Evolutionary conservation across 2,329 filamentous ascomycete genomes (phyloP).

Genomic region (Ophiostoma fasciatum): DNA sequence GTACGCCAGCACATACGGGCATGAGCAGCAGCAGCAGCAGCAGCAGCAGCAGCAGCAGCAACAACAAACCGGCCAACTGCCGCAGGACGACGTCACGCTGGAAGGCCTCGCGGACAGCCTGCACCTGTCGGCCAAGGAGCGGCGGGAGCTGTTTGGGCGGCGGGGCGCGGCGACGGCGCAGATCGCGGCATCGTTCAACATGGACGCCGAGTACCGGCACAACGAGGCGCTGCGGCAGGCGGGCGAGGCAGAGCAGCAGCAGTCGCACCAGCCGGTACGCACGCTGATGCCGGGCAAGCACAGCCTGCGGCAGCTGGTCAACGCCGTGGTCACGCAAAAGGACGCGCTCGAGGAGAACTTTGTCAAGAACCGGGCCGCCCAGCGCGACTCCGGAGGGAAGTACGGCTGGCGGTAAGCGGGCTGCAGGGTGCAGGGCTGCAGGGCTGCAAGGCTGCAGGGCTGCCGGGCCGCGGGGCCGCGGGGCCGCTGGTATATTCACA

Average conservation of each 20-base stretch:
- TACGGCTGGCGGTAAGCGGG: conserved; percentile 63
- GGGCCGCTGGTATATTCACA: not conserved
- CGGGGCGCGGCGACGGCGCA: conserved; percentile 32
- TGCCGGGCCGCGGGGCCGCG: not conserved
- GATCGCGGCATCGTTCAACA: conserved; percentile 77
- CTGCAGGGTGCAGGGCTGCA: not conserved
- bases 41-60: conserved; percentile 6
- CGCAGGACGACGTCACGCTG: too few species aligned
- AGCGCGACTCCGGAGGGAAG: conserved; percentile 63
- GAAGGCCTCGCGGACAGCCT: conserved; percentile 60
- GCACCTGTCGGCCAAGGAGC: conserved; percentile 61
- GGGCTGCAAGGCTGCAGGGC: not conserved
- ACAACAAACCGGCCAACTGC: too few species aligned
- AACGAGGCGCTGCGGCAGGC: conserved; percentile 64
- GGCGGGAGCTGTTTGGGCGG: conserved; percentile 77
- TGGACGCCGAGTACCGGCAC: conserved; percentile 69
- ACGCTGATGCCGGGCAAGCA: conserved; percentile 79
- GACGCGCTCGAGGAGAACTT: conserved; percentile 85
- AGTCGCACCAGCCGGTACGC: conserved; percentile 69
- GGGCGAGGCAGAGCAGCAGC: conserved; percentile 55
- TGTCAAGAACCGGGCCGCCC: conserved; percentile 62
- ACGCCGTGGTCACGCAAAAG: conserved; percentile 64
- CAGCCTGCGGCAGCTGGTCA: conserved; percentile 75
- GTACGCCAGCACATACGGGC: conserved; percentile 18
- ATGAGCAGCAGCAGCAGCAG: conserved; percentile 18